A percentile compares a stretch with the other conserved stretches of the same genome.
phyloP scores from a whole-genome alignment of 2,329 filamentous ascomycete species.

The Fusarium chuoi region DNA sequence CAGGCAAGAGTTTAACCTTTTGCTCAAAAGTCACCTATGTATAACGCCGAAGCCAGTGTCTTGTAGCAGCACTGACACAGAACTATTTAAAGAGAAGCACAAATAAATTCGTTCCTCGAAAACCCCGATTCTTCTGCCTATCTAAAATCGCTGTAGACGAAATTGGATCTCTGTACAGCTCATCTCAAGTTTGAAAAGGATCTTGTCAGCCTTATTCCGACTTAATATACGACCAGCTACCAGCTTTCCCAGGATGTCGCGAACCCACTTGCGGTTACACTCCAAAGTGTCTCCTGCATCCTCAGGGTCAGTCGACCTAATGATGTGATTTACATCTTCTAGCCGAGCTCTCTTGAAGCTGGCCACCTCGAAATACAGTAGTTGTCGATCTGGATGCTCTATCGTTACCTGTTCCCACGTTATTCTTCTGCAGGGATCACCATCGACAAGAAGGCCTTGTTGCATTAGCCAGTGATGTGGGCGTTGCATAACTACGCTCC shows the following conservation, averaged over 20 bases:
- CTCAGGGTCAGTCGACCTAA: not conserved
- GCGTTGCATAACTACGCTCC: not conserved
- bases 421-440: fast-evolving
- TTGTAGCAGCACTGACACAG: not conserved
- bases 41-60: too few relatives aligned
- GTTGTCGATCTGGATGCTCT: fast-evolving
- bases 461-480: fast-evolving
- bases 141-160: not conserved
- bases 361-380: not conserved
- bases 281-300: not conserved
- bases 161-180: not conserved
- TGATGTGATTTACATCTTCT: fast-evolving
- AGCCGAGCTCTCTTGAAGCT: fast-evolving
- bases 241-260: not conserved
- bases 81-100: fast-evolving
- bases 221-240: not conserved
- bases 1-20: fast-evolving
- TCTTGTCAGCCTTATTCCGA: fast-evolving
- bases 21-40: fast-evolving
- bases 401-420: fast-evolving
- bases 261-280: not conserved
- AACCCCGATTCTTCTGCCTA: fast-evolving
- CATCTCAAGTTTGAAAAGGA: not conserved
- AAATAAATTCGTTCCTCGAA: not conserved
- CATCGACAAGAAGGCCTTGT: not conserved